phyloP scores from a whole-genome alignment of 2,329 filamentous ascomycete genomes.

The Cercospora citrullina region DNA sequence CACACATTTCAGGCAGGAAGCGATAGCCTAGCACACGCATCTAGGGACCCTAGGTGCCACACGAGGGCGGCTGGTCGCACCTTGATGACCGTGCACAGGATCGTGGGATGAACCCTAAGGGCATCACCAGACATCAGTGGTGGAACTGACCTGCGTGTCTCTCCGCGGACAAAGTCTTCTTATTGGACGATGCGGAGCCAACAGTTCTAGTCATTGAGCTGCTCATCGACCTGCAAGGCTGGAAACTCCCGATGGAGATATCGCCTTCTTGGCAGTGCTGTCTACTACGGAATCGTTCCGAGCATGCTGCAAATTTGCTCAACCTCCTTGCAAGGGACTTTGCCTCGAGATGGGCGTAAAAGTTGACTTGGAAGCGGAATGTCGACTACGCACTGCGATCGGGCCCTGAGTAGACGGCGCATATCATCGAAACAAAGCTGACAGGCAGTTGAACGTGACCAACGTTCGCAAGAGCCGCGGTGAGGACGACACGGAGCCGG shows the following conservation, averaged over 20 bases:
- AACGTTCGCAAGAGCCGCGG: neutral
- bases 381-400: neutral
- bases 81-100: neutral
- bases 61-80: neutral
- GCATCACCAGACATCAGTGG: neutral
- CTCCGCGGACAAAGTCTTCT: neutral
- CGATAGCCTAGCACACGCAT: neutral
- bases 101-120: neutral
- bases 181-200: neutral
- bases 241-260: neutral
- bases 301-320: neutral
- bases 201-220: neutral
- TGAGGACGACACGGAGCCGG: no score
- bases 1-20: neutral
- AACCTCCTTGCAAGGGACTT: neutral
- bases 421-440: neutral
- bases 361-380: neutral
- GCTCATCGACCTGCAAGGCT: neutral
- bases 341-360: neutral
- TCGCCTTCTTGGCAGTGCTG: neutral
- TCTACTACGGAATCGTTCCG: neutral
- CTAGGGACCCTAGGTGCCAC: neutral
- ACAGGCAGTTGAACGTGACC: neutral
- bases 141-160: neutral
- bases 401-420: neutral